These are phyloP conservation scores for Corymbia calophylla DNA, from an alignment of 441 rosid genomes.

Conservation along the genomic window DNA sequence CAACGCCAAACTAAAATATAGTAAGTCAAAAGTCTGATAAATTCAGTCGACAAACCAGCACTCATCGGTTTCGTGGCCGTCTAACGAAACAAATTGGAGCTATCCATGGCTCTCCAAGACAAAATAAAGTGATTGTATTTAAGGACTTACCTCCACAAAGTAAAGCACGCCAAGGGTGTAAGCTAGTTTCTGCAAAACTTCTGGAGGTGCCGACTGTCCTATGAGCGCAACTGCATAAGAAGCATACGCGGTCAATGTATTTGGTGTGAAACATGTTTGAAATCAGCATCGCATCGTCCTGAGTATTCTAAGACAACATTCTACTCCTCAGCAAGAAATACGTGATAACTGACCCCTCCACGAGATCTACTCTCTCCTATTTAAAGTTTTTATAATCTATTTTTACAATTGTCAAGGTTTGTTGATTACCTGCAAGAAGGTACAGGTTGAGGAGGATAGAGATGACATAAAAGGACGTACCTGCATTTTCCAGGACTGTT, in stretches of 20 bases:
- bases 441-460: background rate
- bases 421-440: background rate
- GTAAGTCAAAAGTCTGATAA: background rate
- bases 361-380: background rate
- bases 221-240: conserved; percentile 50
- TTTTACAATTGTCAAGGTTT: background rate
- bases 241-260: background rate
- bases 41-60: background rate
- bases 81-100: background rate
- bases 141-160: no score
- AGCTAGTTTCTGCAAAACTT: conserved; percentile 67
- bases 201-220: conserved; percentile 73
- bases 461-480: conserved; percentile 11
- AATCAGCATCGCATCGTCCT: background rate
- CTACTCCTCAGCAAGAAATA: no score
- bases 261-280: background rate
- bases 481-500: conserved; percentile 81
- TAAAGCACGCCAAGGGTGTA: conserved; percentile 76
- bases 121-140: no score
- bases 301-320: background rate
- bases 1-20: background rate
- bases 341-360: no score
- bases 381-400: background rate
- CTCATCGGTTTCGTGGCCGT: background rate
- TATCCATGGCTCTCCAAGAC: background rate